phyloP scores from a whole-genome alignment of 371 early-diverging fungal genomes.

The Conidiobolus incongruus region DNA sequence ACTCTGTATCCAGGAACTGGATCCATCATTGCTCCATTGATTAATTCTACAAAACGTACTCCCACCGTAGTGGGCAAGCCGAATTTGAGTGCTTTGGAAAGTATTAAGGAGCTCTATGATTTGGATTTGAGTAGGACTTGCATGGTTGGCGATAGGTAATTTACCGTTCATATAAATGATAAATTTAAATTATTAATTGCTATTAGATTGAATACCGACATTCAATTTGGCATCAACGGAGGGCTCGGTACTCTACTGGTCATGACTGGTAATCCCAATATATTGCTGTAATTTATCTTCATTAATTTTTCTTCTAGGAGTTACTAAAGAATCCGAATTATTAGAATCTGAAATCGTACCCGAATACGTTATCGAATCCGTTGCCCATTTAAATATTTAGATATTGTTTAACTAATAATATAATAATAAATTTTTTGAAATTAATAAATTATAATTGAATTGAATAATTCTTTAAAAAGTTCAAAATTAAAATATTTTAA shows the following conservation, averaged over 20 bases:
- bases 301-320: too few relatives aligned
- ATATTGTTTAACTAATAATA: too few relatives aligned
- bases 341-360: too few relatives aligned
- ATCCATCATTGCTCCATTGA: slow-evolving; percentile 47
- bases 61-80: slow-evolving; percentile 89
- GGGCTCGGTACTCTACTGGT: slow-evolving; percentile 77
- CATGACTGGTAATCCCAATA: too few relatives aligned
- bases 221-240: slow-evolving; percentile 75
- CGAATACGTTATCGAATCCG: too few relatives aligned
- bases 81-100: slow-evolving; percentile 70
- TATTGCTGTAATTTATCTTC: too few relatives aligned
- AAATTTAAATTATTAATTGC: not conserved
- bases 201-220: slow-evolving; percentile 72
- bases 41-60: slow-evolving; percentile 35
- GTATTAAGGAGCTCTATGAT: slow-evolving; percentile 50
- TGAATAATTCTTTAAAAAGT: too few relatives aligned
- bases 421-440: too few relatives aligned
- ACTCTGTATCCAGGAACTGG: slow-evolving; percentile 58
- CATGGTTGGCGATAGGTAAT: slow-evolving; percentile 97
- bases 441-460: too few relatives aligned
- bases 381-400: too few relatives aligned
- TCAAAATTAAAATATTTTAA: too few relatives aligned
- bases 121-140: slow-evolving; percentile 59
- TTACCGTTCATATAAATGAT: slow-evolving; percentile 10
- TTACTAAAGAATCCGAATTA: too few relatives aligned